Evolutionary conservation across 2,329 filamentous ascomycete genomes (phyloP), one percentile per base, ranked within the genome.

Genomic region (Sclerotinia glacialis): DNA sequence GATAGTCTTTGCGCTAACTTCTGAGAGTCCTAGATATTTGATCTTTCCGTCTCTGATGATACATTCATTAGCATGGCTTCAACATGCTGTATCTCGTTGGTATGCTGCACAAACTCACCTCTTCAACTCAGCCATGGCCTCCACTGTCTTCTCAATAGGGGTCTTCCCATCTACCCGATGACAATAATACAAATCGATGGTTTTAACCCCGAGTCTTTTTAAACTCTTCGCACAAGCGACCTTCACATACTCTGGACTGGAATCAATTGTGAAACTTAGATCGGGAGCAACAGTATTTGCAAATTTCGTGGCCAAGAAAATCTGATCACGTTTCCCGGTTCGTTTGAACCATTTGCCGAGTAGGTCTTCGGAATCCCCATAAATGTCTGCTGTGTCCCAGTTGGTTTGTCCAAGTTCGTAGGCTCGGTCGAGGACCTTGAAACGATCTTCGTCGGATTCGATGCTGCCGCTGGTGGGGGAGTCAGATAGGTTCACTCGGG

Each of bases 251-350:
- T 79, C 80, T 0, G 78, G 76, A 5, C 75, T 77, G 40, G 75
- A 78, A 65, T 79, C 72, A 21, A 79, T 52, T 6, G n/a, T 8
- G 5, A 34, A n/a, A 8, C 9, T 37, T 14, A 59, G 56, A 26
- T 66, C 62, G 8, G n/a, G 54, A 21, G 37, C n/a, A 3, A 21
- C 1, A 21, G 73, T 71, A 59, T 75, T 76, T 21, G 76, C 82
- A 68, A 83, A 85, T 68, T 85, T 85, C 16, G 82, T 83, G 1
- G 81, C 81, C 0, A 86, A 76, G 71, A 85, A 83, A 68, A 85
- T 80, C 55, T 83, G 73, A 26, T 80, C 70, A 0, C 80, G 77
- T 59, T 80, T 80, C 8, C 76, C 78, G 2, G 78, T 80, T 23
- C 77, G 74, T 59, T 78, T 75, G 71, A 84, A 81, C 80, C 82